Evolutionary conservation across 768 basidiomycete genomes (phyloP).

Genomic region (Boletus bicolor): DNA sequence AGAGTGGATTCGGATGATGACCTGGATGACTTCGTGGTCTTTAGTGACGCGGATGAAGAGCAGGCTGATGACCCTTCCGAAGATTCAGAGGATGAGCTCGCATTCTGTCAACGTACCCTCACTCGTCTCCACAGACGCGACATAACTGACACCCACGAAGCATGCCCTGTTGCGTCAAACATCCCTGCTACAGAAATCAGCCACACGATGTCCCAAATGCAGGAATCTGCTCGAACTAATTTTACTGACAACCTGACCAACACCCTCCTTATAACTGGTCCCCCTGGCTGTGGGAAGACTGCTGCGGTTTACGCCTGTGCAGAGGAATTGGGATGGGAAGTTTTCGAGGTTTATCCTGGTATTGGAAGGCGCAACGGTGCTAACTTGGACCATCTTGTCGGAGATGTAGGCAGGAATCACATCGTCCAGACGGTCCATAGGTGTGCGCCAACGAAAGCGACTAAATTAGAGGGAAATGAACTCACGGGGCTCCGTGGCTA

Average conservation of each 20-base stretch:
- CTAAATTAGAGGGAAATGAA: slow-evolving; percentile 6
- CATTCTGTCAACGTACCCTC: slow-evolving; percentile 26
- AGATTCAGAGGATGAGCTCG: slow-evolving; percentile 38
- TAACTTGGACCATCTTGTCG: slow-evolving; percentile 75
- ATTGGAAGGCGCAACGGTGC: slow-evolving; percentile 84
- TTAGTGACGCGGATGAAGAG: slow-evolving; percentile 35
- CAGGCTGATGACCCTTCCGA: slow-evolving; percentile 31
- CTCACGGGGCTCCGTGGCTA: slow-evolving; percentile 14
- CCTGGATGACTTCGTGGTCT: slow-evolving; percentile 55
- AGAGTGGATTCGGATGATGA: slow-evolving; percentile 54
- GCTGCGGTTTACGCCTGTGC: slow-evolving; percentile 92
- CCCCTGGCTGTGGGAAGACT: slow-evolving; percentile 85
- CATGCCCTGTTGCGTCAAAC: not conserved
- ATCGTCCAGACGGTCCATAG: slow-evolving; percentile 47
- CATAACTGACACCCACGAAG: not conserved
- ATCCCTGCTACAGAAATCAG: slow-evolving; percentile 1
- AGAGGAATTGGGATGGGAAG: slow-evolving; percentile 89
- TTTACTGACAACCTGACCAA: slow-evolving; percentile 65
- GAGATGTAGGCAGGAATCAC: slow-evolving; percentile 94
- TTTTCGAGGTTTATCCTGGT: slow-evolving; percentile 96
- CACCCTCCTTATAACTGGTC: slow-evolving; percentile 82
- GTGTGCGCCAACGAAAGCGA: slow-evolving; percentile 4
- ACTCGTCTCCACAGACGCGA: slow-evolving; percentile 16
- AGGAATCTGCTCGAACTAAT: slow-evolving; percentile 13
- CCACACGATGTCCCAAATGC: slow-evolving; percentile 7